A percentile compares a stretch with the other conserved stretches of the same genome.
These are phyloP conservation scores for Brassica carinata DNA, from an alignment of 345 rosid genomes.

Conservation along the genomic window DNA sequence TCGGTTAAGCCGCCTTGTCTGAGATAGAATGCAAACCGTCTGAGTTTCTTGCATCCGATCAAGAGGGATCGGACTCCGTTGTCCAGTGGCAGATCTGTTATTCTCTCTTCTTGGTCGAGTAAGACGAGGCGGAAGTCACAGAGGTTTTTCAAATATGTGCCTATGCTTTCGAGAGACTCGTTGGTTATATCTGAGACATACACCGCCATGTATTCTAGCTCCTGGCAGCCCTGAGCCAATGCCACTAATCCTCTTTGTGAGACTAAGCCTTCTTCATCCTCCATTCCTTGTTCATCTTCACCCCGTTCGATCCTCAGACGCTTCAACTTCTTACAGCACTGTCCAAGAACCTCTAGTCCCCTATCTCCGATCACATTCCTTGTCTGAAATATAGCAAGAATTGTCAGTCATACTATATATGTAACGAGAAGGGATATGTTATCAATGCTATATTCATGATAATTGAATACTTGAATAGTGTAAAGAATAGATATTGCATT, in stretches of 20 bases:
- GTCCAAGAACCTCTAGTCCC: slow-evolving; percentile 86
- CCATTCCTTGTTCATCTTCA: slow-evolving; percentile 88
- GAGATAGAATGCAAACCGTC: slow-evolving; percentile 81
- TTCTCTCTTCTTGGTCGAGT: slow-evolving; percentile 70
- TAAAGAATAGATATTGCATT: not conserved
- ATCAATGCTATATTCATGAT: not conserved
- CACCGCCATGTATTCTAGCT: slow-evolving; percentile 79
- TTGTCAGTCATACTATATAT: not conserved
- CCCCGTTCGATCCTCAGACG: slow-evolving; percentile 96
- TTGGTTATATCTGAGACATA: slow-evolving; percentile 91
- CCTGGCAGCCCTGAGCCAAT: slow-evolving; percentile 83
- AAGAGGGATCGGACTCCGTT: slow-evolving; percentile 79
- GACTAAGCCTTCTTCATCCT: slow-evolving; percentile 87
- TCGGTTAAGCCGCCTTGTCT: slow-evolving; percentile 85
- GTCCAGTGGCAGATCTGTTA: slow-evolving; percentile 90
- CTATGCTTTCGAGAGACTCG: slow-evolving; percentile 68
- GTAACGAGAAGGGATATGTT: not conserved
- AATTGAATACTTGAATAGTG: not conserved
- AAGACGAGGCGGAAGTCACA: slow-evolving; percentile 86
- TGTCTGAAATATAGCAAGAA: slow-evolving; percentile 50
- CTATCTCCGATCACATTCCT: slow-evolving; percentile 96
- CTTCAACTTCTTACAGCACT: slow-evolving; percentile 67
- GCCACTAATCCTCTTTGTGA: slow-evolving; percentile 88
- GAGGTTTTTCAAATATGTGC: slow-evolving; percentile 68
- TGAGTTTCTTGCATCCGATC: slow-evolving; percentile 79